Conservation (phyloP, 2,329 filamentous ascomycete genomes). For the Arthroderma sp. region DNA sequence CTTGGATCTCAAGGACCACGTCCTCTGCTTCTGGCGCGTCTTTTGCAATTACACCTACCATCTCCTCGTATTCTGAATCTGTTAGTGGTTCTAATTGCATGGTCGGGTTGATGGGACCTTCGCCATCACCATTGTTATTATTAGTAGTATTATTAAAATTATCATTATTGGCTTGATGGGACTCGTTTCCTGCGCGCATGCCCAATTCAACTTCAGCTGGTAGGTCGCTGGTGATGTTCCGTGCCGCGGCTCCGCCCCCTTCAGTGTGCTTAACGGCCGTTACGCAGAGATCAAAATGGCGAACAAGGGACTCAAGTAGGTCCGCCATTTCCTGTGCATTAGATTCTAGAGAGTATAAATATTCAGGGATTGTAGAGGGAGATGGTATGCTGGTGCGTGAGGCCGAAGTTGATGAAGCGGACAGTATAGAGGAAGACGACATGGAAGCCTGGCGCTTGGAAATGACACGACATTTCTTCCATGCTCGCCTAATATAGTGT, state of each 20-base stretch:
- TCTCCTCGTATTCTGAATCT: conserved; percentile 62
- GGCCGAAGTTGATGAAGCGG: conserved; percentile 23
- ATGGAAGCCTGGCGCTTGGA: conserved; percentile 15
- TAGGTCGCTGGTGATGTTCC: conserved; percentile 52
- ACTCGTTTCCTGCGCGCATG: conserved; percentile 19
- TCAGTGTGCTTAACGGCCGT: conserved; percentile 84
- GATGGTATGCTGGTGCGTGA: conserved; percentile 20
- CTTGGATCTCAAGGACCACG: conserved; percentile 55
- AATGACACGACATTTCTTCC: conserved; percentile 31
- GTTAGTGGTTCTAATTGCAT: conserved; percentile 56
- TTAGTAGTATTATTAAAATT: conserved; percentile 19
- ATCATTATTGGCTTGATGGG: conserved; percentile 20
- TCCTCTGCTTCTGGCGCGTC: conserved; percentile 48
- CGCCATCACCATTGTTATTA: conserved; percentile 14
- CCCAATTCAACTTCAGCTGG: conserved; percentile 34
- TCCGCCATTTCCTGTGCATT: conserved; percentile 74
- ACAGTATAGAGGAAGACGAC: conserved; percentile 12
- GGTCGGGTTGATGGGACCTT: conserved; percentile 22
- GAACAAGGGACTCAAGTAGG: conserved; percentile 64
- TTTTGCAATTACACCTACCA: conserved; percentile 59
- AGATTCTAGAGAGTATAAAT: conserved; percentile 51
- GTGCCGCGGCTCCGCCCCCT: conserved; percentile 55
- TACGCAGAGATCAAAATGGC: conserved; percentile 86
- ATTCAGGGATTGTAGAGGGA: conserved; percentile 35
- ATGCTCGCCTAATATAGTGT: conserved; percentile 46